These are phyloP conservation scores for Adansonia madagascariensis DNA, from an alignment of 441 rosid species.

Conservation along the genomic window DNA sequence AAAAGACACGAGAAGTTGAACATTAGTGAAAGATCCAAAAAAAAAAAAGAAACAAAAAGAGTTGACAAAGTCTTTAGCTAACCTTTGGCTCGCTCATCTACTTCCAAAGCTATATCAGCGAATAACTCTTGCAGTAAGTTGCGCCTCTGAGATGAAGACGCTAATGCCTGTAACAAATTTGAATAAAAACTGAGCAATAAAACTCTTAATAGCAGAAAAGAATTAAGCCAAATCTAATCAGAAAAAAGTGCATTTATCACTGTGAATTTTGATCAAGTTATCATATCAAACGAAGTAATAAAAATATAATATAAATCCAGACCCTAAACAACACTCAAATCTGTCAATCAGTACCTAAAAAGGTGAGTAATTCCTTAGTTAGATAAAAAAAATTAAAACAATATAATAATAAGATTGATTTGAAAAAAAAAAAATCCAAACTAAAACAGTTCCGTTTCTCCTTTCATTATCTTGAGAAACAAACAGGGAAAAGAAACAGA, in stretches of 20 bases:
- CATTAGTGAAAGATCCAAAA: background rate
- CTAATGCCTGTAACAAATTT: slow-evolving; percentile 63
- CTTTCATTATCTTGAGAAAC: slow-evolving; percentile 23
- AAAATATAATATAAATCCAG: too few relatives aligned
- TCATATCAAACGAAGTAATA: background rate
- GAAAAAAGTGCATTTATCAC: background rate
- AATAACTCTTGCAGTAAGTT: slow-evolving; percentile 81
- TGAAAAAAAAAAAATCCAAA: background rate
- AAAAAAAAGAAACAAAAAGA: background rate
- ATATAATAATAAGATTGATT: background rate
- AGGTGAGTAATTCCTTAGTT: background rate
- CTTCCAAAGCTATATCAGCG: slow-evolving; percentile 92
- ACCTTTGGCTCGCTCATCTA: slow-evolving; percentile 95
- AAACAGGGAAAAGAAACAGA: slow-evolving; percentile 18
- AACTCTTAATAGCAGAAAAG: background rate
- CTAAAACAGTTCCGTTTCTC: background rate
- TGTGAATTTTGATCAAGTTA: background rate
- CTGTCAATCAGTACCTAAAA: background rate
- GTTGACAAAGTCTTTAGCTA: slow-evolving; percentile 8
- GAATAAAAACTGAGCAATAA: background rate
- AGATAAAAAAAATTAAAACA: background rate
- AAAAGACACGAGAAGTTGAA: background rate
- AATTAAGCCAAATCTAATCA: background rate
- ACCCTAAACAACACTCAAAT: too few relatives aligned
- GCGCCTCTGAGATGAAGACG: slow-evolving; percentile 79